Evolutionary conservation across 257 asterid species (phyloP), one percentile per base, ranked within the genome.

Genomic region (Primulina eburnea): DNA sequence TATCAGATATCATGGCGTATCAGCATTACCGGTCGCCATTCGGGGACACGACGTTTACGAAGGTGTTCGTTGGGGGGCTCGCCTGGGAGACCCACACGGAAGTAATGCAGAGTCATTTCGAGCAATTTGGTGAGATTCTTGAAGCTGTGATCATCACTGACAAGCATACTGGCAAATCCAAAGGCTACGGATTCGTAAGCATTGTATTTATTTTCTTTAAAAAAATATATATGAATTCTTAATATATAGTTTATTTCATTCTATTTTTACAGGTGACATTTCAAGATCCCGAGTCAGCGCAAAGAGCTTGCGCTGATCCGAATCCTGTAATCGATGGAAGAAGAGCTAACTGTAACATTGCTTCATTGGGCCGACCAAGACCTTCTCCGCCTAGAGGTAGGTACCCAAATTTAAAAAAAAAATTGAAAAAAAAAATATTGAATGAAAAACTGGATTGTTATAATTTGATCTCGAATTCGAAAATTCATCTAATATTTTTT

Each of bases 21-120:
- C 98, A 84, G 80, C 95, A 90, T 88, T 90, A 93, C 74, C 96
- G 95, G 83, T 91, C 97, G 71, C 97, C 97, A 20, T 94, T 91
- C 65, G 99, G 99, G 24, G 99, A 89, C 84, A 94, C 99, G 21
- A 94, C 97, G 1, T 80, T 72, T 56, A 94, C 99, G 0, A 94
- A 94, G 75, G 97, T 94, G 11, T 94, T 94, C 56, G 99, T 94
- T 14, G 99, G 99, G 20, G 99, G 99, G 1, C 84, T 94, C 7
- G 99, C 99, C 30, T 94, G 99, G 99, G 99, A 94, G 55, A 91
- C 99, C 6, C 99, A 95, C 0, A 82, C 92, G 3, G 97, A 94
- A 17, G 83, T 89, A 67, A 89, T 94, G 99, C 88, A 89, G 0
- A 43, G 62, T 9, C 86, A 94, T 24, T 94, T 94, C 72, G 87